Conservation (phyloP, 2,329 filamentous ascomycete species). For the Calonectria henricotiae region DNA sequence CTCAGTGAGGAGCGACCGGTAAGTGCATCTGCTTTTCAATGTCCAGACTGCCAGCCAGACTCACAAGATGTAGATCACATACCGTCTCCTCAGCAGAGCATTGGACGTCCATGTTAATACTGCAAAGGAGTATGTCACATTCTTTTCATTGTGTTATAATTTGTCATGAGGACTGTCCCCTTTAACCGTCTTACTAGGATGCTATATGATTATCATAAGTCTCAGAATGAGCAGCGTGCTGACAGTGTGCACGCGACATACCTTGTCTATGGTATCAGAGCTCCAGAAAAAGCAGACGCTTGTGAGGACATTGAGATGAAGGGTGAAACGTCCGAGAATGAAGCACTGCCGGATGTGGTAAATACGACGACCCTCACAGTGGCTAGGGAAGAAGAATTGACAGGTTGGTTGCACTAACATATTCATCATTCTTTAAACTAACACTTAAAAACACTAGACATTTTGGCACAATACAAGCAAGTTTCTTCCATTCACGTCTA, state of each 20-base stretch:
- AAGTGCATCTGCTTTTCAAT: constrained; percentile 52
- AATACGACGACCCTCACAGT: constrained; percentile 76
- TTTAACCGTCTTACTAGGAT: constrained; percentile 71
- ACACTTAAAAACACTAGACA: constrained; percentile 65
- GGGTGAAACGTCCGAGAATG: constrained; percentile 74
- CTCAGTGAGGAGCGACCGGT: constrained; percentile 84
- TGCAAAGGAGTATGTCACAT: constrained; percentile 83
- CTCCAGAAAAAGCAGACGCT: constrained; percentile 58
- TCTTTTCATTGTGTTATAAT: neutral
- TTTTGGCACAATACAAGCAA: constrained; percentile 79
- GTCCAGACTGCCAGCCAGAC: constrained; percentile 12
- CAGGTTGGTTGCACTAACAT: constrained; percentile 64
- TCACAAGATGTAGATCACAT: constrained; percentile 78
- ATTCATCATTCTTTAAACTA: constrained; percentile 29
- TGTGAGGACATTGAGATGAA: constrained; percentile 81
- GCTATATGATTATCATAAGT: constrained; percentile 89
- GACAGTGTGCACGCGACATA: constrained; percentile 93
- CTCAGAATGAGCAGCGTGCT: constrained; percentile 86
- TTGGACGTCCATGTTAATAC: constrained; percentile 88
- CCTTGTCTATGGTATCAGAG: constrained; percentile 81
- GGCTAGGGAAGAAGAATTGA: constrained; percentile 80
- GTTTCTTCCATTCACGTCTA: constrained; percentile 89
- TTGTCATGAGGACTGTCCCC: constrained; percentile 41
- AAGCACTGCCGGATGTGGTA: constrained; percentile 66
- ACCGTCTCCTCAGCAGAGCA: constrained; percentile 86